Conservation (phyloP, 2,329 filamentous ascomycete species). For the Aspergillus thermomutatus region DNA sequence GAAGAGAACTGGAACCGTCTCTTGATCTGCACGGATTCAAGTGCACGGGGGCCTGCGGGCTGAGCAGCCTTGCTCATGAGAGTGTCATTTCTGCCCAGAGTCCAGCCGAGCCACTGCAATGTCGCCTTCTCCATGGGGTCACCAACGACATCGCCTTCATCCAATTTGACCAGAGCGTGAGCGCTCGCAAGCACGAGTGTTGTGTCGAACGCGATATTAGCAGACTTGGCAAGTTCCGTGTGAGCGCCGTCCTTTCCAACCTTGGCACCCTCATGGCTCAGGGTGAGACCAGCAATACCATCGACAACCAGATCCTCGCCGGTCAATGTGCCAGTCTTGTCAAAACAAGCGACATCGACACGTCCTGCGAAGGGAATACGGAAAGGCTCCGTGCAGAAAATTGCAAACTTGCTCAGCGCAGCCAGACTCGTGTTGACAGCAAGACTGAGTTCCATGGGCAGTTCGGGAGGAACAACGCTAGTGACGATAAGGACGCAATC, state of each 20-base stretch:
- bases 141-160: constrained; percentile 94
- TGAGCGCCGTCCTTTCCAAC: constrained; percentile 79
- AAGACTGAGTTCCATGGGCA: constrained; percentile 96
- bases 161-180: constrained; percentile 90
- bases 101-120: constrained; percentile 83
- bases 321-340: constrained; percentile 96
- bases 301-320: constrained; percentile 96
- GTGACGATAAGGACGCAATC: constrained; percentile 98
- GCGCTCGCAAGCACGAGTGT: constrained; percentile 92
- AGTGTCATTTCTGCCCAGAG: constrained; percentile 81
- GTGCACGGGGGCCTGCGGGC: constrained; percentile 40
- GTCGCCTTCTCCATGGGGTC: constrained; percentile 99
- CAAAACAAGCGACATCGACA: constrained; percentile 94
- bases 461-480: constrained; percentile 94
- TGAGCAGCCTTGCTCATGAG: constrained; percentile 62
- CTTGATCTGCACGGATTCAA: constrained; percentile 86
- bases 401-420: constrained; percentile 89
- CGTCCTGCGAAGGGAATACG: constrained; percentile 94
- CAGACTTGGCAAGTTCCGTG: constrained; percentile 69
- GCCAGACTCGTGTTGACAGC: constrained; percentile 97
- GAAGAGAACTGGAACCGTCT: constrained; percentile 98
- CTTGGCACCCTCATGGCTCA: constrained; percentile 65
- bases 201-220: constrained; percentile 71
- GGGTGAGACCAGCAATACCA: constrained; percentile 83
- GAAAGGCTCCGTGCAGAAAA: constrained; percentile 99